A percentile compares a stretch with the other conserved stretches of the same genome.
Evolutionary conservation across 345 rosid species (phyloP).

Genomic region (Hibiscus trionum): DNA sequence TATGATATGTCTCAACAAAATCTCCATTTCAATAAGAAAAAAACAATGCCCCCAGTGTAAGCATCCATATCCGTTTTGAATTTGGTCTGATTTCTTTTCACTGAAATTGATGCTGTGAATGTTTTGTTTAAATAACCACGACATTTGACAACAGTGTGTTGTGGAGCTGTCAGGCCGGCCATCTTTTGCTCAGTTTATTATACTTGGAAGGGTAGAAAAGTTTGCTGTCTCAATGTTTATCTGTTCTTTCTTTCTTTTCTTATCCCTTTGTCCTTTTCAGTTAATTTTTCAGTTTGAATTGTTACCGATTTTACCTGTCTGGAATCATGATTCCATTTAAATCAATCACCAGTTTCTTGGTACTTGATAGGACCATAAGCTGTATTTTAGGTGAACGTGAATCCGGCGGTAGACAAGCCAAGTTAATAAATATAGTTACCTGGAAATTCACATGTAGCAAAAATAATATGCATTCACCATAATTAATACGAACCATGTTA

Average conservation of each 20-base stretch:
- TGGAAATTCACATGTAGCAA: no score
- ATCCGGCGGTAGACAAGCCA: neutral
- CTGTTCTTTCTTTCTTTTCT: neutral
- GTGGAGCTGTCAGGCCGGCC: slow-evolving; percentile 35
- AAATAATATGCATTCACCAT: no score
- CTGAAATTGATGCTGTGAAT: slow-evolving; percentile 25
- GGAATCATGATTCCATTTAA: neutral
- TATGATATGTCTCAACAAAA: slow-evolving; percentile 20
- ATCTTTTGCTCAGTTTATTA: slow-evolving; percentile 21
- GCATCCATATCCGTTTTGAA: slow-evolving; percentile 25
- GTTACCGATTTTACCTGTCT: neutral
- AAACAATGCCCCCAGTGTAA: slow-evolving; percentile 12
- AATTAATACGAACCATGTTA: no score
- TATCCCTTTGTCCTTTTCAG: neutral
- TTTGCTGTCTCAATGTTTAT: slow-evolving; percentile 11
- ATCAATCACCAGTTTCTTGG: neutral
- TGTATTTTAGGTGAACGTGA: neutral
- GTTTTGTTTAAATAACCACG: slow-evolving; percentile 7
- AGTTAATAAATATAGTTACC: no score
- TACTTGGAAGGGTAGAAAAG: neutral
- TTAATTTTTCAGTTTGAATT: neutral
- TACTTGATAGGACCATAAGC: neutral
- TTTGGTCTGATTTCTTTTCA: slow-evolving; percentile 15
- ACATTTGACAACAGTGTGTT: slow-evolving; percentile 7
- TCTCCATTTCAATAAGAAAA: no score